Base-by-base conservation (phyloP, 345 rosid genomes). In the Toxicodendron radicans region DNA sequence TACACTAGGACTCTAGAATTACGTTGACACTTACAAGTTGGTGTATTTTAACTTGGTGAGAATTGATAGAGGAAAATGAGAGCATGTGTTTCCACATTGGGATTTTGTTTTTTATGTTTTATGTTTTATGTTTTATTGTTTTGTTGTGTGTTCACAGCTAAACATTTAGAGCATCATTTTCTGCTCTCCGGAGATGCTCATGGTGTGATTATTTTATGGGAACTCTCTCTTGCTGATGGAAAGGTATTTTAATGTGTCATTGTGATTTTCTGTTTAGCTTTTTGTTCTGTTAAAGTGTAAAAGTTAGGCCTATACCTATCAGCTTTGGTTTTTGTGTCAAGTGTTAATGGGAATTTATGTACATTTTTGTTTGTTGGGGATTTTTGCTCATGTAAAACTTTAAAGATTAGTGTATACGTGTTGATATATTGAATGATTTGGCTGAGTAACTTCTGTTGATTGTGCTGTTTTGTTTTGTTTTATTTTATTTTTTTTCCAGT, bases 131-230 rank as follows among this genome's bases (percentile, higher is more conserved):
- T 27, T 27, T 38, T 38, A 38, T 35, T 1, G 27, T 43, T 41
- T 71, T 33, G 12, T 11, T 54, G 32, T 54, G 41, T 64, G 41
- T 73, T 75, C 11, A 57, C 91, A 92, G 97, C 92, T 35, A 82
- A 87, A 73, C 72, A 87, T 68, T 82, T 87, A 58, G 86, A 83
- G 76, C 71, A 73, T 74, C 97, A 90, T 76, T 85, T 83, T 81
- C 87, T 95, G 72, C 88, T 95, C 2, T 92, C 98, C 45, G 99
- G 97, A 80, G 99, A 91, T 88, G 76, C 92, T 58, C 85, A 86
- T 76, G 97, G 95, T 70, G 79, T 74, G 75, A 84, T 87, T 63
- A 86, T 90, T 63, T 77, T 92, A 18, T 92, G 99, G 99, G 94
- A 91, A 78, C 73, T 90, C 11, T 90, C 91, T 64, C 79, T 87